Percentiles rank a stretch among this genome's conserved stretches.
These are phyloP conservation scores for Phaeodactylum tricornutum DNA, from an alignment of 108 stramenopile genomes.

Conservation along the genomic window DNA sequence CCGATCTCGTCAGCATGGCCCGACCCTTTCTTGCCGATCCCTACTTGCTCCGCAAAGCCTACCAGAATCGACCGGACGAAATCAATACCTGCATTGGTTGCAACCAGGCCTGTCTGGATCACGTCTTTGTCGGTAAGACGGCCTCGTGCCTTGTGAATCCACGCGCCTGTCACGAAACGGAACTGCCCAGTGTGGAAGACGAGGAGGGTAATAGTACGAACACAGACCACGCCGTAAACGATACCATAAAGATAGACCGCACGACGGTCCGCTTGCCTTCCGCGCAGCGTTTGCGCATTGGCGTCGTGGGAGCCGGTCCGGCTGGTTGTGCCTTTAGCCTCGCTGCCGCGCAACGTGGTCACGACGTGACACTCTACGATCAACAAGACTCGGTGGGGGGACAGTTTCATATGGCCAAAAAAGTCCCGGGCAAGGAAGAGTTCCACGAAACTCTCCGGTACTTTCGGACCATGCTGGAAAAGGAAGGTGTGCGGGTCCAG, in stretches of 20 bases:
- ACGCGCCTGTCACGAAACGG: slow-evolving; percentile 89
- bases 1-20: slow-evolving; percentile 95
- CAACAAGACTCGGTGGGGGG: slow-evolving; percentile 69
- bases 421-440: slow-evolving; percentile 96
- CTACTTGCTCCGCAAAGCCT: slow-evolving; percentile 83
- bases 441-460: slow-evolving; percentile 96
- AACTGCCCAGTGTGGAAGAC: too few species aligned
- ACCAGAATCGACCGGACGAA: slow-evolving; percentile 50
- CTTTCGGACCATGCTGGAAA: slow-evolving; percentile 53
- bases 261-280: slow-evolving; percentile 15
- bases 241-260: too few species aligned
- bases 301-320: slow-evolving; percentile 96
- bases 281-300: slow-evolving; percentile 50
- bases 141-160: slow-evolving; percentile 97
- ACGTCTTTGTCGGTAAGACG: slow-evolving; percentile 92
- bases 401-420: slow-evolving; percentile 97
- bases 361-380: slow-evolving; percentile 88
- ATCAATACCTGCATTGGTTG: slow-evolving; percentile 99
- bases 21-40: slow-evolving; percentile 96
- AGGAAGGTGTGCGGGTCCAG: slow-evolving; percentile 26
- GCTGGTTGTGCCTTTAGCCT: slow-evolving; percentile 89
- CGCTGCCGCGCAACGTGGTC: slow-evolving; percentile 74
- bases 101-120: slow-evolving; percentile 99
- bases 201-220: slow-evolving; percentile 19
- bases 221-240: too few species aligned